Percentiles rank a stretch among this genome's conserved stretches.
Evolutionary conservation across 2,329 filamentous ascomycete species (phyloP).

Genomic region (Metarhizium brunneum): DNA sequence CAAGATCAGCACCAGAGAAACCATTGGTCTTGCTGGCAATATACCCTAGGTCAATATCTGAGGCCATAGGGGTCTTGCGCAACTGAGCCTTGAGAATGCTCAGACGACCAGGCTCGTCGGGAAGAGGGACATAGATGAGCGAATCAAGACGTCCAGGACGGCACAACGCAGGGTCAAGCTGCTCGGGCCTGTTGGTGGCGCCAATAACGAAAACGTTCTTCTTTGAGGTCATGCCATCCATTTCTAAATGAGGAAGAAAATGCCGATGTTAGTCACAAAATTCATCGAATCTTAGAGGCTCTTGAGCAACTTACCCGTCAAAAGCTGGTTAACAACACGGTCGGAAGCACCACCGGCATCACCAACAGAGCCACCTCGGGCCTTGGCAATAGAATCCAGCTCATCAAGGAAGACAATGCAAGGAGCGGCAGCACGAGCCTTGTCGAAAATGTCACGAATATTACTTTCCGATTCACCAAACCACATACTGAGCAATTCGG

Average conservation of each 20-base stretch:
- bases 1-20: constrained; percentile 98
- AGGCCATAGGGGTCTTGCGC: constrained; percentile 89
- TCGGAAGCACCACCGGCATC: constrained; percentile 97
- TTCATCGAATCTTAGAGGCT: neutral
- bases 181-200: constrained; percentile 96
- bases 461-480: constrained; percentile 99
- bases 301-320: constrained; percentile 62
- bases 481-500: constrained; percentile 98
- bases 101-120: constrained; percentile 81
- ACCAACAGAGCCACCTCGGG: constrained; percentile 90
- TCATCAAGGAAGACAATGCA: constrained; percentile 99
- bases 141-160: constrained; percentile 98
- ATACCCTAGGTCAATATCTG: constrained; percentile 79
- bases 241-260: constrained; percentile 50
- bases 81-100: constrained; percentile 92
- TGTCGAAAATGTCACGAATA: constrained; percentile 99
- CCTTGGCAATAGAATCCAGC: constrained; percentile 98
- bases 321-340: constrained; percentile 98
- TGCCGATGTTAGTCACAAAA: constrained; percentile 28
- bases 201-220: constrained; percentile 99
- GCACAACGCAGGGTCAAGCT: constrained; percentile 95
- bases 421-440: constrained; percentile 93
- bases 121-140: constrained; percentile 94
- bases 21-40: constrained; percentile 97
- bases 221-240: constrained; percentile 99